Conservation (phyloP, 208 protist species). For the Leishmania turanica region DNA sequence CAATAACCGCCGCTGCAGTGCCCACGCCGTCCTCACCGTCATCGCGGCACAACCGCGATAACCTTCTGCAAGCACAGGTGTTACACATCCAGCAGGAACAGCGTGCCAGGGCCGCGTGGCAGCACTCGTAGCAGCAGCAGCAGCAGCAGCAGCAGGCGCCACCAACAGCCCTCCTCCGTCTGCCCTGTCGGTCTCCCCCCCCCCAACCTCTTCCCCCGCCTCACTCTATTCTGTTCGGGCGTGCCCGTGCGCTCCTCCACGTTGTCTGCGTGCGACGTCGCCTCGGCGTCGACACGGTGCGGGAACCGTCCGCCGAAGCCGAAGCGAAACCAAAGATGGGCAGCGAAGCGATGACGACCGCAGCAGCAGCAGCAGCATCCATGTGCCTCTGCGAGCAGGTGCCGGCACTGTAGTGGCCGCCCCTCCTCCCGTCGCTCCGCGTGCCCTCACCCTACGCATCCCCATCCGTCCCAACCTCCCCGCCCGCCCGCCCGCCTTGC, state of each 20-base stretch:
- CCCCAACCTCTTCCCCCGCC: background rate
- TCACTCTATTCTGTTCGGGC: background rate
- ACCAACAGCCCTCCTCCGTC: background rate
- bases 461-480: too few species aligned
- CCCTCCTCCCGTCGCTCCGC: background rate
- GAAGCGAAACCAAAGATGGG: background rate
- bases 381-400: background rate
- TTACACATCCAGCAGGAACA: constrained; percentile 9
- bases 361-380: background rate
- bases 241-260: background rate
- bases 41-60: background rate
- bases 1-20: background rate
- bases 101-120: background rate
- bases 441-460: background rate
- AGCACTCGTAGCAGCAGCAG: background rate
- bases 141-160: background rate
- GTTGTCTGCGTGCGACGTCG: too few species aligned
- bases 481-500: background rate
- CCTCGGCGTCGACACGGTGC: too few species aligned
- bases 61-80: constrained; percentile 8
- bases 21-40: background rate
- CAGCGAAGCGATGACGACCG: background rate
- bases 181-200: background rate
- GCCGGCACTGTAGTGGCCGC: background rate
- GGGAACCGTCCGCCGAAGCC: too few species aligned